These are phyloP conservation scores for Macadamia tetraphylla DNA, from an alignment of 164 flowering plant species.

Conservation along the genomic window DNA sequence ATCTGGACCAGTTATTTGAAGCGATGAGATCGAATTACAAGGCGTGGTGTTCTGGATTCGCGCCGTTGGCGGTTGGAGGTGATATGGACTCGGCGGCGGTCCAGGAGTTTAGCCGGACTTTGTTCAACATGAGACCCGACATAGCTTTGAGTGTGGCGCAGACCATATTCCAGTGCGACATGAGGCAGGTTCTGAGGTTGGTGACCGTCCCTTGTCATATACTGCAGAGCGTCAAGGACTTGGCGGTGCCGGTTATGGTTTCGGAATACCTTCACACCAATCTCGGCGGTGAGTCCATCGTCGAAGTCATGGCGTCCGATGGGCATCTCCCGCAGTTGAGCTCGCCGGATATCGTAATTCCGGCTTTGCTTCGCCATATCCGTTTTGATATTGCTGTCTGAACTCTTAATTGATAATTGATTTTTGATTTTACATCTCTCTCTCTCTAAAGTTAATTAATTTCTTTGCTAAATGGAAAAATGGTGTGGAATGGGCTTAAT, in stretches of 20 bases:
- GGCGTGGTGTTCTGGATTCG: slow-evolving; percentile 65
- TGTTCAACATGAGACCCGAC: slow-evolving; percentile 28
- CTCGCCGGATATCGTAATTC: slow-evolving; percentile 22
- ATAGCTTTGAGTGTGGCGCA: slow-evolving; percentile 18
- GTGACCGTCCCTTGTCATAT: slow-evolving; percentile 27
- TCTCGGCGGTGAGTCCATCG: slow-evolving; percentile 20
- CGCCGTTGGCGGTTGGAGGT: slow-evolving; percentile 38
- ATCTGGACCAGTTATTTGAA: slow-evolving; percentile 46
- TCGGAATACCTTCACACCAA: slow-evolving; percentile 24
- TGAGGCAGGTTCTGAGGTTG: slow-evolving; percentile 10
- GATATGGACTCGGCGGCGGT: slow-evolving; percentile 25
- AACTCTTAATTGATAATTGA: neutral
- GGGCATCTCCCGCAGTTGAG: slow-evolving; percentile 31
- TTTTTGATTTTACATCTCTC: no score
- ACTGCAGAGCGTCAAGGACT: slow-evolving; percentile 23
- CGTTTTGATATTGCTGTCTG: slow-evolving; percentile 13
- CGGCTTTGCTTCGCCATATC: slow-evolving; percentile 23
- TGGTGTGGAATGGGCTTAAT: no score
- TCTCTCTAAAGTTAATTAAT: no score
- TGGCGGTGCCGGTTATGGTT: slow-evolving; percentile 26
- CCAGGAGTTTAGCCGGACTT: slow-evolving; percentile 28
- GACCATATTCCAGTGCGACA: slow-evolving; percentile 16
- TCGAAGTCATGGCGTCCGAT: slow-evolving; percentile 20
- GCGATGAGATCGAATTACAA: slow-evolving; percentile 59
- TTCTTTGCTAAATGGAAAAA: no score